Conservation (phyloP, 2,329 filamentous ascomycete genomes). For the Sclerotinia nivalis region DNA sequence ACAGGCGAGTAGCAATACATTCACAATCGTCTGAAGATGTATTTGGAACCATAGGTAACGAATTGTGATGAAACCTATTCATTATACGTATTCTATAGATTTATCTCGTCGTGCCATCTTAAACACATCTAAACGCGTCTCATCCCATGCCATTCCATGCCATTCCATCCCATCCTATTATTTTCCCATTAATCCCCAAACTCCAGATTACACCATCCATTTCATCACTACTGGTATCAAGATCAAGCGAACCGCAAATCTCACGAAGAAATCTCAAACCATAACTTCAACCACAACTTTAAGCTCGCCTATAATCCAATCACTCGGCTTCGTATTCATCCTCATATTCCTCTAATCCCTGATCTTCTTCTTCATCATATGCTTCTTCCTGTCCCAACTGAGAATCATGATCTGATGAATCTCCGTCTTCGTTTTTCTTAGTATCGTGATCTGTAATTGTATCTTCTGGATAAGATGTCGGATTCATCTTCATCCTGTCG, state of each 20-base stretch:
- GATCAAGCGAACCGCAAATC: not conserved
- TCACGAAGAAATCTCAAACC: not conserved
- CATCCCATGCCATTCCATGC: not conserved
- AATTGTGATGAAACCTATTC: not conserved
- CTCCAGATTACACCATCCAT: conserved; percentile 9
- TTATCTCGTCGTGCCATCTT: not conserved
- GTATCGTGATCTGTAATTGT: not conserved
- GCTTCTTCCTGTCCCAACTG: conserved; percentile 35
- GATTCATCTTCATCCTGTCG: not conserved
- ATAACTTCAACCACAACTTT: not conserved
- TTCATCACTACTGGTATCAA: conserved; percentile 13
- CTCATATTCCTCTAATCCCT: conserved; percentile 9
- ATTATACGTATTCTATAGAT: not conserved
- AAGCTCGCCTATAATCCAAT: not conserved
- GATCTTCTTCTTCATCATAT: conserved; percentile 37
- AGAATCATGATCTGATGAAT: conserved; percentile 30
- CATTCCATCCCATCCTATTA: not conserved
- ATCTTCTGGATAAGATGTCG: not conserved
- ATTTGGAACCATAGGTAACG: no score
- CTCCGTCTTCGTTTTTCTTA: not conserved
- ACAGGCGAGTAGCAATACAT: not conserved
- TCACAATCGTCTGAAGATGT: no score
- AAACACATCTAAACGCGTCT: not conserved
- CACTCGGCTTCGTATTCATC: conserved; percentile 8
- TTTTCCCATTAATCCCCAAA: not conserved